Evolutionary conservation across 768 basidiomycete species (phyloP).

Genomic region (Termitomyces sp.): DNA sequence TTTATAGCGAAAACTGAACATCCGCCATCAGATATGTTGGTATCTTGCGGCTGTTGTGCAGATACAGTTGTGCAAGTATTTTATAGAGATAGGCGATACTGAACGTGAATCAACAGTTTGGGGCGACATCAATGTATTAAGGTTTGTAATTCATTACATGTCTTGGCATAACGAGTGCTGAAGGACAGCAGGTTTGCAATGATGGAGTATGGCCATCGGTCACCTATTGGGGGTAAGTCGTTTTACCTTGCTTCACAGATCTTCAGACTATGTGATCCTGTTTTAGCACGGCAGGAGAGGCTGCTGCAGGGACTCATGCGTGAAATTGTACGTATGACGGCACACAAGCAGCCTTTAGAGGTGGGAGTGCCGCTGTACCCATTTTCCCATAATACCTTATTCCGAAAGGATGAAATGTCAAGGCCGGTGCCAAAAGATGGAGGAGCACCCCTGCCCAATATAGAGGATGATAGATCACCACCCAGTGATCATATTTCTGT

Average conservation of each 20-base stretch:
- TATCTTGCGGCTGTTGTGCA: constrained; percentile 87
- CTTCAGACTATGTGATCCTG: constrained; percentile 2
- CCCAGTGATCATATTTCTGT: constrained; percentile 8
- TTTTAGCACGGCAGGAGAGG: constrained; percentile 75
- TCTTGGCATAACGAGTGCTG: background rate
- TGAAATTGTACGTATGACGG: constrained; percentile 81
- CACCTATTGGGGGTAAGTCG: constrained; percentile 77
- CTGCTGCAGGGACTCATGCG: constrained; percentile 80
- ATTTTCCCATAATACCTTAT: constrained; percentile 68
- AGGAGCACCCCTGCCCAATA: constrained; percentile 36
- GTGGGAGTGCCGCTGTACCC: constrained; percentile 80
- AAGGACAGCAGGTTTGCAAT: constrained; percentile 62
- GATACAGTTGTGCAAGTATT: constrained; percentile 82
- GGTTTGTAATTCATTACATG: constrained; percentile 37
- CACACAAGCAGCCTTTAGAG: constrained; percentile 74
- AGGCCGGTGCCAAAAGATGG: constrained; percentile 26
- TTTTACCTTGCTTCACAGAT: background rate
- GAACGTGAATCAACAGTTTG: constrained; percentile 75
- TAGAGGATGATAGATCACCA: constrained; percentile 24
- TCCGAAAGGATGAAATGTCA: constrained; percentile 45
- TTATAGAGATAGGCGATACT: constrained; percentile 76
- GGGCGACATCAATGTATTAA: constrained; percentile 83
- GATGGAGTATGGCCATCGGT: constrained; percentile 75
- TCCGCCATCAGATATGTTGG: constrained; percentile 70
- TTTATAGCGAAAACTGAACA: background rate